A percentile compares a stretch with the other conserved stretches of the same genome.
Conservation (phyloP, 805 yeast genomes). For the Saccharomycopsis malanga region DNA sequence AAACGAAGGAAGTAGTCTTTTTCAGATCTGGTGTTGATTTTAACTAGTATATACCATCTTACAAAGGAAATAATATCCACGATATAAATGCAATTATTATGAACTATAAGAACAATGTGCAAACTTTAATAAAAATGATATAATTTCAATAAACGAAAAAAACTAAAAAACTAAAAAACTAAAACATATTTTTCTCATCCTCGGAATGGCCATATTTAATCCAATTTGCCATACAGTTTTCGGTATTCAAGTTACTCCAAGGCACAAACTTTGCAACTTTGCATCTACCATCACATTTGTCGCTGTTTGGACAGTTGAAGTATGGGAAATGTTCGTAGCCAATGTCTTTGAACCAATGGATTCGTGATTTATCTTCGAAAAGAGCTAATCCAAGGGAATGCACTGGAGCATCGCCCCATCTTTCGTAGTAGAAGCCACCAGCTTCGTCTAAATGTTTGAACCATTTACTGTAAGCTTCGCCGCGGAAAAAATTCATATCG, state of each 20-base stretch:
- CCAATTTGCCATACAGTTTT: slow-evolving; percentile 76
- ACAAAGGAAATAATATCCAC: no score
- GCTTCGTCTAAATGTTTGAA: slow-evolving; percentile 54
- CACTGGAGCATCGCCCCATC: slow-evolving; percentile 95
- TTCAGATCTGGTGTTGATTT: no score
- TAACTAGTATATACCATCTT: no score
- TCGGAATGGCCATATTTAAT: slow-evolving; percentile 37
- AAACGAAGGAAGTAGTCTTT: no score
- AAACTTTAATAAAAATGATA: no score
- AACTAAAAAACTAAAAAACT: no score
- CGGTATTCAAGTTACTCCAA: slow-evolving; percentile 46
- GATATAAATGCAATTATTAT: no score
- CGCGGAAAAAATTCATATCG: slow-evolving; percentile 72
- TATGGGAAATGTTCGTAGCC: slow-evolving; percentile 76
- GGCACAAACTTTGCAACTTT: slow-evolving; percentile 46
- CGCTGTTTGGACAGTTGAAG: slow-evolving; percentile 62
- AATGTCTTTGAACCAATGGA: slow-evolving; percentile 86
- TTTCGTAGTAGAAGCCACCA: slow-evolving; percentile 82
- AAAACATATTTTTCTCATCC: slow-evolving; percentile 21
- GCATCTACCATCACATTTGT: slow-evolving; percentile 43
- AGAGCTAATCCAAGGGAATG: slow-evolving; percentile 68
- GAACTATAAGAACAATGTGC: no score
- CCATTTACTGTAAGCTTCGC: slow-evolving; percentile 60
- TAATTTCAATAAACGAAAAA: no score
- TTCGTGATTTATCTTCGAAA: slow-evolving; percentile 57